Base-by-base conservation (phyloP, 2,329 filamentous ascomycete species). In the Pseudocercospora pini-densiflorae region DNA sequence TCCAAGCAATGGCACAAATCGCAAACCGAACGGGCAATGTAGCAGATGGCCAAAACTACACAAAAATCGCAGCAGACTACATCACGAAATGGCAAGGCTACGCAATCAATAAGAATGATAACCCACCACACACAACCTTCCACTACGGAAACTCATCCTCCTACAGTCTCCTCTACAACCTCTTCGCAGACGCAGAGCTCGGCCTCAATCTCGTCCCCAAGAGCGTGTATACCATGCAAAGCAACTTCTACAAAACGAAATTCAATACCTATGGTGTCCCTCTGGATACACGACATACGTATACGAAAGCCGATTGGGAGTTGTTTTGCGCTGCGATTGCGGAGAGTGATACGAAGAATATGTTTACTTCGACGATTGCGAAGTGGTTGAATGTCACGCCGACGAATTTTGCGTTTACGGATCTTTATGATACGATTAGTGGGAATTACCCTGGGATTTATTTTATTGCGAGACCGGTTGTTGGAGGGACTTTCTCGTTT, bases 1-100 rank as follows among this genome's bases (percentile, higher is more conserved):
- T 88, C 65, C 79, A 84, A 72, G 86, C 86, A 47, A 88, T 88
- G 85, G 79, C 84, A 1, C 79, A 81, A 23, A 86, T 88, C 69
- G 81, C 85, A 14, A 80, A 80, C 24, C 69, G 83, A 21, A 81
- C 82, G 6, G 80, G 79, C 33, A 77, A 87, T 64, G 63, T 74
- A 5, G 77, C 70, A 0, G 84, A 86, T 63, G 82, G 81, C 1
- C 59, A 75, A 9, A 80, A 79, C 67, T 83, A 78, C 73, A 78
- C 77, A 8, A 36, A 64, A 16, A 87, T 85, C 36, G 85, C 86
- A 1, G 76, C 82, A 33, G 73, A 80, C 67, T 87, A 87, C 73
- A 85, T 87, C 68, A 67, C 55, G 1, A 62, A 75, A 51, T 77
- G 77, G 77, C 71, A 76, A 59, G 59, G 62, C 0, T 61, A 76